Evolutionary conservation across 164 flowering plant genomes (phyloP).

Genomic region (Litsea cubeba): DNA sequence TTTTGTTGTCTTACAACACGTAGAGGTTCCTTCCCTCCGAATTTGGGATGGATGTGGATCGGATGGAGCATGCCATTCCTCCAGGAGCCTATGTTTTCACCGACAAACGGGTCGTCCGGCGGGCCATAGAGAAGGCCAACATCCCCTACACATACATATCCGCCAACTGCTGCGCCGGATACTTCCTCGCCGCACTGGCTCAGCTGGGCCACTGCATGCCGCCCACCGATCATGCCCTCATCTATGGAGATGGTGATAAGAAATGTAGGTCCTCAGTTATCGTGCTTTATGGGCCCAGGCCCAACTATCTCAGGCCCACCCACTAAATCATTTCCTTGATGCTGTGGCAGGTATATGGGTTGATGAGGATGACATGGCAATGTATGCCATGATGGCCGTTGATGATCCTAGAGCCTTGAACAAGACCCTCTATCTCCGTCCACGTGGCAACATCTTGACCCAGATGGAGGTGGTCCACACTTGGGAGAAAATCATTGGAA

Average conservation of each 20-base stretch:
- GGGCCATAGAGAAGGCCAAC: conserved; percentile 25
- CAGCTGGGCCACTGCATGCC: conserved; percentile 27
- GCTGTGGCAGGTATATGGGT: conserved; percentile 1
- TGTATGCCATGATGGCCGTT: conserved; percentile 1
- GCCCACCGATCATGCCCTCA: conserved; percentile 22
- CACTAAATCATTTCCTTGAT: conserved; percentile 1
- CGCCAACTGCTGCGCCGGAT: conserved; percentile 21
- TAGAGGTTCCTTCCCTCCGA: conserved; percentile 34
- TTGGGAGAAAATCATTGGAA: conserved; percentile 14
- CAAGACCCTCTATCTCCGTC: conserved; percentile 9
- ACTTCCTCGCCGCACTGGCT: conserved; percentile 18
- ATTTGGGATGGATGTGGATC: conserved; percentile 34
- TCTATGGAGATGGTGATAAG: conserved; percentile 30
- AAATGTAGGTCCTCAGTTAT: conserved; percentile 21
- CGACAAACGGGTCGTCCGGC: conserved; percentile 21
- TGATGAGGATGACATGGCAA: conserved; percentile 13
- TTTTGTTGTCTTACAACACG: neutral
- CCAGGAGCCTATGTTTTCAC: conserved; percentile 24
- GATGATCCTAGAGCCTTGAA: conserved; percentile 10
- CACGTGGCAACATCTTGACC: neutral
- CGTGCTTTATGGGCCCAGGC: neutral
- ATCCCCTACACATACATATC: conserved; percentile 28
- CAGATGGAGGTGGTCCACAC: conserved; percentile 13
- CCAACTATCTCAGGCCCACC: neutral
- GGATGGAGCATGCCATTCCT: conserved; percentile 26